phyloP scores from a whole-genome alignment of 2,329 filamentous ascomycete species.

The Cephalotrichum gorgonifer region DNA sequence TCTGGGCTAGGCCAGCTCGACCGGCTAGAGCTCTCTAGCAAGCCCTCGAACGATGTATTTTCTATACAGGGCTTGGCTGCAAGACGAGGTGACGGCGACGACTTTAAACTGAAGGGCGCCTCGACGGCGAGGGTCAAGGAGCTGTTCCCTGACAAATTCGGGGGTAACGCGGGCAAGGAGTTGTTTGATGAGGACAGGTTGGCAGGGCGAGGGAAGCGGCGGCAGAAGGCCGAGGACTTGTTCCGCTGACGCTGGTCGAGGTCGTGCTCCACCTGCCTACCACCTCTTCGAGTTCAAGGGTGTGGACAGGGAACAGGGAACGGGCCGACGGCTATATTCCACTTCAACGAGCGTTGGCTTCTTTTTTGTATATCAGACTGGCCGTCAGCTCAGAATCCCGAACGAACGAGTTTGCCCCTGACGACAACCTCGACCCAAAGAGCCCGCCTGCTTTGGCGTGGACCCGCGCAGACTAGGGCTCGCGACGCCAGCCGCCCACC shows the following conservation, averaged over 20 bases:
- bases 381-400: no score
- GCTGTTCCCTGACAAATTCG: conserved; percentile 57
- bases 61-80: conserved; percentile 45
- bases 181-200: conserved; percentile 57
- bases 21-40: conserved; percentile 26
- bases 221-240: conserved; percentile 62
- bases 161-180: conserved; percentile 55
- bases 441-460: no score
- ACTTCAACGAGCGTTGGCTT: no score
- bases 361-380: no score
- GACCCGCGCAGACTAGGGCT: no score
- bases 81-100: conserved; percentile 33
- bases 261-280: no score
- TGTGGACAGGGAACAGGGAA: no score
- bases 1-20: conserved; percentile 20
- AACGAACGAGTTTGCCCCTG: no score
- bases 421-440: no score
- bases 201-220: conserved; percentile 44
- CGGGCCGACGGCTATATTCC: no score
- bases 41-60: conserved; percentile 23
- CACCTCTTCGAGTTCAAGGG: no score
- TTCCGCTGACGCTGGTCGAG: conserved; percentile 51
- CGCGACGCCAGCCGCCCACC: no score
- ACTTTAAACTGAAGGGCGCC: conserved; percentile 58
- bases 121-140: conserved; percentile 46